Evolutionary conservation across 2,329 filamentous ascomycete species (phyloP).

Genomic region (Trichoderma gracile): DNA sequence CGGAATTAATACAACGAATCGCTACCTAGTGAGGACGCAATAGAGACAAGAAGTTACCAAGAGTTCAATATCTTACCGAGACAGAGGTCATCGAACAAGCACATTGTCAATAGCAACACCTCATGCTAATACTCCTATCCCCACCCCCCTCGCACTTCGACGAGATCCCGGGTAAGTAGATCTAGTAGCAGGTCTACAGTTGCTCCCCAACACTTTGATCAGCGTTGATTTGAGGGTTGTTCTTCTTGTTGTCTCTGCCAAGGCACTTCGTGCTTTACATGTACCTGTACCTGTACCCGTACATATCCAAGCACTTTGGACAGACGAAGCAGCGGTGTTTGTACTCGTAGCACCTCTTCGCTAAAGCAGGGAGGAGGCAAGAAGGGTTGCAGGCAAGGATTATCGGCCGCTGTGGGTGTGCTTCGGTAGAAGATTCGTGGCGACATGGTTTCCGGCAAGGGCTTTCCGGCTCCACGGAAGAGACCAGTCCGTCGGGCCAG

Average conservation of each 20-base stretch:
- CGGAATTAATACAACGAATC: too few relatives aligned
- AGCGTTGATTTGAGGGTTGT: not conserved
- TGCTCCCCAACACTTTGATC: not conserved
- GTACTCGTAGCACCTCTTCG: not conserved
- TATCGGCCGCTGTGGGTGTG: conserved; percentile 18
- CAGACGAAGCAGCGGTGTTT: not conserved
- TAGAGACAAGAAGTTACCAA: too few relatives aligned
- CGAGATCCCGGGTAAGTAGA: not conserved
- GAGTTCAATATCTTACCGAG: too few relatives aligned
- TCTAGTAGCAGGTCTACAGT: not conserved
- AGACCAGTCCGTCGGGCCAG: conserved; percentile 17
- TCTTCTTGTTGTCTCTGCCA: too few relatives aligned
- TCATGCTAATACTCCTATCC: not conserved
- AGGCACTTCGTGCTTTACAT: not conserved
- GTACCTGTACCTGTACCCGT: not conserved
- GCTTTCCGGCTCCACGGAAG: conserved; percentile 37
- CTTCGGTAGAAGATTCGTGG: conserved; percentile 24
- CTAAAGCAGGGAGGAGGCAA: conserved; percentile 3
- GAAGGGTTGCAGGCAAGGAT: conserved; percentile 6
- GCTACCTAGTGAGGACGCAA: too few relatives aligned
- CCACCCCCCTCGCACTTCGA: not conserved
- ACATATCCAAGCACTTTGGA: not conserved
- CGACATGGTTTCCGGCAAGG: conserved; percentile 33
- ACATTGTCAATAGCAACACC: not conserved
- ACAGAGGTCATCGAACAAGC: not conserved